Base-by-base conservation (phyloP, 768 basidiomycete species). In the Boletus rubroflammeus region DNA sequence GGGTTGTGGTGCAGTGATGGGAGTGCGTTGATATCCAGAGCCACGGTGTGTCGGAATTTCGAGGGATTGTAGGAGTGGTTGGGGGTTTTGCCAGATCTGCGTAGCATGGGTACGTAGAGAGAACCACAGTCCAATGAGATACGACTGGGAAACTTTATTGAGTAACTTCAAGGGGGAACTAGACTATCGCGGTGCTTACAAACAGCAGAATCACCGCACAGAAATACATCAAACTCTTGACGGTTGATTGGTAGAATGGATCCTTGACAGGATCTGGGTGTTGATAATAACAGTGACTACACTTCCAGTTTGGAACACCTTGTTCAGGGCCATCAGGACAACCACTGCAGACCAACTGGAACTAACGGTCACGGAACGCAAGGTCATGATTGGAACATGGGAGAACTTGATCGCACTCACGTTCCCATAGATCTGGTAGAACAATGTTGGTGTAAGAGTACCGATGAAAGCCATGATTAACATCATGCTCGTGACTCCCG, bases 401-500 rank as follows among this genome's bases (percentile, higher is more conserved):
- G 6, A 38, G 56, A 41, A n/a, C 56, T 23, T 45, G 29, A 47
- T 31, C 41, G 52, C 17, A 80, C 93, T 73, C 65, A 98, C 96
- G 59, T 91, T 93, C 48, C 97, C 97, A 69, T 96, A 99, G 10
- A 88, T 94, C 71, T 98, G 95, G 73, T 99, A 99, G 71, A 99
- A 99, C 66, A 99, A 68, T 0, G 97, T 98, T 3, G 97, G 97
- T 0, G 93, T 84, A 54, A 99, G 76, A 2, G 91, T 92, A 13
- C 97, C 97, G 57, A 99, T 96, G 69, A 99, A 92, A 13, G 97
- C 97, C 96, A 98, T 98, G 73, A 99, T 98, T 69, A 99, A 72
- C 92, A 99, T 96, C 77, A 97, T 97, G 68, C 94, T 97, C 0
- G 97, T 99, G 15, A 99, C 97, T 35, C 97, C 92, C 6, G 97